Evolutionary conservation across 2,329 filamentous ascomycete species (phyloP), one percentile per base, ranked within the genome.

Genomic region (Plenodomus tracheiphilus): DNA sequence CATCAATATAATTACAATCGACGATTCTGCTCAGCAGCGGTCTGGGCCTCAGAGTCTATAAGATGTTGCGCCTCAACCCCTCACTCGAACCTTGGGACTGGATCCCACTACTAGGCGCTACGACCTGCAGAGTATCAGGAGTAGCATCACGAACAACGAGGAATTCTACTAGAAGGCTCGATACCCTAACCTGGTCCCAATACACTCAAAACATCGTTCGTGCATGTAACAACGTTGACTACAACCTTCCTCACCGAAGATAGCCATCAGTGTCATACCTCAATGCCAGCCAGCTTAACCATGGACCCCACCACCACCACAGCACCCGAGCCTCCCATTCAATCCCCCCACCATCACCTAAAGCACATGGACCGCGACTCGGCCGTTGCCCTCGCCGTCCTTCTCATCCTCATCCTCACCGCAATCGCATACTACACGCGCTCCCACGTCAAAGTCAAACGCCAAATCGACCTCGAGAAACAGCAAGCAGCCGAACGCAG

Each of bases 381-480:
- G 18, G 48, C 48, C 48, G 47, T 56, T 30, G 53, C 50, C 34
- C 47, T 52, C 13, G 53, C 42, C 34, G 20, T 43, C 25, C 35
- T 47, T 21, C 28, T 51, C 43, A 44, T 38, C 30, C 20, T 51
- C 40, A 43, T 38, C 8, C 21, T 51, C n/a, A n/a, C 25, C 4
- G 35, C 28, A 5, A 38, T 32, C 21, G 20, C 11, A 16, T 45
- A 38, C 20, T 45, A 41, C 21, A 8, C 40, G 3, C 18, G 38
- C 25, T 8, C 30, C 6, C 18, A 22, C 6, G 17, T 41, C 41
- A 17, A 45, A 25, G 8, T 19, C n/a, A 19, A 19, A 34, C 17
- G 17, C 21, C 35, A 39, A 28, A 4, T 17, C 13, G 21, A 32
- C 11, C 8, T 35, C 6, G 46, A 48, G 13, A 13, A 16, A 18